Evolutionary conservation across 2,329 filamentous ascomycete genomes (phyloP).

Genomic region (Colletotrichum trifolii): DNA sequence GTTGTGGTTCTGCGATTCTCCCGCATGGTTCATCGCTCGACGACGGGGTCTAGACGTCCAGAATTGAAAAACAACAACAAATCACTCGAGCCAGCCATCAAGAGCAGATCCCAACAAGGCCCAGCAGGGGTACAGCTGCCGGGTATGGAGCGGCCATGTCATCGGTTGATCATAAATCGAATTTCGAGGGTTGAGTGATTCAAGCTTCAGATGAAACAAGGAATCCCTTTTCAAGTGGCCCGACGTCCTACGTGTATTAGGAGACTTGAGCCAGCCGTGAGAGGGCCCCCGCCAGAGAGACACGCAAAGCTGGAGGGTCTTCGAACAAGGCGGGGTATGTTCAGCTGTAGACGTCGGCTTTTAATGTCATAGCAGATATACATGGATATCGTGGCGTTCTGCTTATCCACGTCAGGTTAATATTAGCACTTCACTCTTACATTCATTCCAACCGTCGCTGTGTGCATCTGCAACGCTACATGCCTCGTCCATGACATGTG

Average conservation of each 20-base stretch:
- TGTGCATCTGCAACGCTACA: too few relatives aligned
- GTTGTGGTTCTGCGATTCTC: background rate
- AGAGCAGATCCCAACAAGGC: background rate
- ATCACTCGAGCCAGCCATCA: too few relatives aligned
- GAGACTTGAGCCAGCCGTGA: background rate
- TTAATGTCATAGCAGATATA: background rate
- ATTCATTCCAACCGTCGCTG: too few relatives aligned
- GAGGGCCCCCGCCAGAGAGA: conserved; percentile 3
- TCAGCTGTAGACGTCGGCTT: conserved; percentile 5
- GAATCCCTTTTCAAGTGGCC: background rate
- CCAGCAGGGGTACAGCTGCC: conserved; percentile 16
- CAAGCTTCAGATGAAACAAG: conserved; percentile 33
- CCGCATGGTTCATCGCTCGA: conserved; percentile 2
- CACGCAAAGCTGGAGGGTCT: background rate
- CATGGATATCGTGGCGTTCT: background rate
- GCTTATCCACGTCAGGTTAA: too few relatives aligned
- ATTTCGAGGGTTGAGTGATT: conserved; percentile 5
- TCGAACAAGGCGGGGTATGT: conserved; percentile 18
- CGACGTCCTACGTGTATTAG: background rate
- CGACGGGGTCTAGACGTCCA: background rate
- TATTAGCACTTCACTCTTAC: too few relatives aligned
- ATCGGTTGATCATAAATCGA: conserved; percentile 5
- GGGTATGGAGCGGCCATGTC: background rate
- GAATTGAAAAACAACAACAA: background rate
- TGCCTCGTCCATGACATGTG: too few relatives aligned